Evolutionary conservation across 2,329 filamentous ascomycete genomes (phyloP), one percentile per base, ranked within the genome.

Genomic region (Fusarium veterinarium): DNA sequence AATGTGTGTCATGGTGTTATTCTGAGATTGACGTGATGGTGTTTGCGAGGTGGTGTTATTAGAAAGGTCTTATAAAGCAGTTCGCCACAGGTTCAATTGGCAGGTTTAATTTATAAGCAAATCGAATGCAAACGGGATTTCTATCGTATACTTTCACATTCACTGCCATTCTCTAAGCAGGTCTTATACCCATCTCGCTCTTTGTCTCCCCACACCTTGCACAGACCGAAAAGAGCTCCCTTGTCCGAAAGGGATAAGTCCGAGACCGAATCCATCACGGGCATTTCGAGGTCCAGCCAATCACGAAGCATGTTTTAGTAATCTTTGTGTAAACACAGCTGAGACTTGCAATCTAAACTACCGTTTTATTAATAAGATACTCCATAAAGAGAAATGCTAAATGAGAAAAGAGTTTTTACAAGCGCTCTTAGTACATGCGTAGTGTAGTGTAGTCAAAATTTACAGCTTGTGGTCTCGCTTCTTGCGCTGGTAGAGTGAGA

Each of bases 291-390:
- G 17, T 17, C 45, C 23, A 45, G 37, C 80, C 80, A 81, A 81
- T 81, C 74, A 78, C 60, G 49, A 31, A 9, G 35, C 60, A 59
- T 69, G 63, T 60, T 80, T 81, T 81, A 80, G 79, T 81, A 78
- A 81, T 71, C 78, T 8, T 55, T n/a, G 68, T 42, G 76, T 80
- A 75, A 79, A 58, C 48, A 48, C 41, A 25, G 30, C 40, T 25
- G 30, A 71, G 48, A 62, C 53, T 44, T 49, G 61, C 14, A 44
- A 42, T 60, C 42, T 45, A 55, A 56, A 25, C 55, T 46, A 48
- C 23, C 19, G 44, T 41, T 20, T 49, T 53, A 42, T 63, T 55
- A 52, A 51, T 42, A 19, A 52, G 28, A 44, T 33, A 30, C 49
- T 40, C 49, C 25, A 53, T 57, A 25, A 45, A 20, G 16, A 60